Percentiles rank a stretch among this genome's conserved stretches.
phyloP scores from a whole-genome alignment of 345 rosid genomes.

The Rhodamnia rubescens region DNA sequence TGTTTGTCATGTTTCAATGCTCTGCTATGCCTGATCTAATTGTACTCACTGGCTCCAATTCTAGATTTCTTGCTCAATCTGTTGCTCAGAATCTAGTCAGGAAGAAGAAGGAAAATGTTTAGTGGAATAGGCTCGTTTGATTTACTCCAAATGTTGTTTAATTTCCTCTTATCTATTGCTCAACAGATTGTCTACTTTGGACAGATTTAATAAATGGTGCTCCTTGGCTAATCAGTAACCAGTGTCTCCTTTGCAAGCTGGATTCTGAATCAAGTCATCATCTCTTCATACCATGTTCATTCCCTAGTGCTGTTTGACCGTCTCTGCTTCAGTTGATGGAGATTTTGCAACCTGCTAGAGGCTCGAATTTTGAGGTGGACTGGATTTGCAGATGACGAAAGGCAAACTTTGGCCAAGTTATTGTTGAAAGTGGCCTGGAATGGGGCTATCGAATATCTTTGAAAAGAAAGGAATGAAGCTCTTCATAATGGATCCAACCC shows the following conservation, averaged over 20 bases:
- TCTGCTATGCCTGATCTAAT: not conserved
- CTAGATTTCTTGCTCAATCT: not conserved
- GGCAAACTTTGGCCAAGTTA: not conserved
- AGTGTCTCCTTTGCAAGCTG: not conserved
- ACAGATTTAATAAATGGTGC: not conserved
- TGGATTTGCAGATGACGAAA: not conserved
- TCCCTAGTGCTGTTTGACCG: not conserved
- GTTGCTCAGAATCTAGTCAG: not conserved
- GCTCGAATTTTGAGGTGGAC: not conserved
- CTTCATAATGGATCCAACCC: not conserved
- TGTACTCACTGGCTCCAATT: not conserved
- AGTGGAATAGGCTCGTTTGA: not conserved
- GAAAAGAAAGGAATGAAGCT: not conserved
- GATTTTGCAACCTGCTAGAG: not conserved
- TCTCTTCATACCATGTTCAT: not conserved
- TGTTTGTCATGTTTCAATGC: not conserved
- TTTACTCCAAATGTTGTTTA: not conserved
- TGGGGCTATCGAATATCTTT: not conserved
- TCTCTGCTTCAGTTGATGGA: not conserved
- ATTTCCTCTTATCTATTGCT: not conserved
- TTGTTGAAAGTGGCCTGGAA: not conserved
- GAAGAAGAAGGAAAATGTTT: not conserved
- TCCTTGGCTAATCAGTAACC: not conserved
- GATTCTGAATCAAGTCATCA: not conserved
- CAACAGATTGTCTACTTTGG: not conserved